phyloP scores from a whole-genome alignment of 2,329 filamentous ascomycete species.

The Neonectria faginata region DNA sequence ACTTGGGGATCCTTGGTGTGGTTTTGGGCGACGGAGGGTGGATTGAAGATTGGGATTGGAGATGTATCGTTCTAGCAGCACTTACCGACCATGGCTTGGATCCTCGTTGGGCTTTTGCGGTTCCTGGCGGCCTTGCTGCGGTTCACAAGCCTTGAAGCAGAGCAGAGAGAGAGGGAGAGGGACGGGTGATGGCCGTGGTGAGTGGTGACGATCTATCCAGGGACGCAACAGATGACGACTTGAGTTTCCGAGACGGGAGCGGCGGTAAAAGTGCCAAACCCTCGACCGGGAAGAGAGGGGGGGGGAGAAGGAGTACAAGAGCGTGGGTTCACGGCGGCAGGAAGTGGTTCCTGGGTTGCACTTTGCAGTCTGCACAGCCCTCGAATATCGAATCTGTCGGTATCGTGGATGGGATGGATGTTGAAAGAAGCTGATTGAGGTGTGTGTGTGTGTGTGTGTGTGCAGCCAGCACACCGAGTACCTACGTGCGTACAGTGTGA shows the following conservation, averaged over 20 bases:
- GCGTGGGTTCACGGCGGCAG: background rate
- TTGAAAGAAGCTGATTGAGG: background rate
- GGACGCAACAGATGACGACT: background rate
- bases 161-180: no score
- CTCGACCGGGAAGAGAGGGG: background rate
- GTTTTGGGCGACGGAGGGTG: background rate
- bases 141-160: background rate
- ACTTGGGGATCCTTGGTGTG: background rate
- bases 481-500: background rate
- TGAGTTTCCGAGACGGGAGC: background rate
- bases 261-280: slow-evolving; percentile 1
- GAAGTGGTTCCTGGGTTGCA: background rate
- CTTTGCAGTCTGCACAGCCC: background rate
- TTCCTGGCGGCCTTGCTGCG: background rate
- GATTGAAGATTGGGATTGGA: background rate
- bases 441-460: background rate
- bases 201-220: background rate
- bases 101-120: background rate
- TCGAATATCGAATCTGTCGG: background rate
- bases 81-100: slow-evolving; percentile 1
- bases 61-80: background rate
- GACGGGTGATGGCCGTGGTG: no score
- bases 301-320: background rate
- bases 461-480: background rate
- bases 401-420: background rate